These are phyloP conservation scores for Margaritispora aquatica DNA, from an alignment of 495 filamentous ascomycete genomes.

Conservation along the genomic window DNA sequence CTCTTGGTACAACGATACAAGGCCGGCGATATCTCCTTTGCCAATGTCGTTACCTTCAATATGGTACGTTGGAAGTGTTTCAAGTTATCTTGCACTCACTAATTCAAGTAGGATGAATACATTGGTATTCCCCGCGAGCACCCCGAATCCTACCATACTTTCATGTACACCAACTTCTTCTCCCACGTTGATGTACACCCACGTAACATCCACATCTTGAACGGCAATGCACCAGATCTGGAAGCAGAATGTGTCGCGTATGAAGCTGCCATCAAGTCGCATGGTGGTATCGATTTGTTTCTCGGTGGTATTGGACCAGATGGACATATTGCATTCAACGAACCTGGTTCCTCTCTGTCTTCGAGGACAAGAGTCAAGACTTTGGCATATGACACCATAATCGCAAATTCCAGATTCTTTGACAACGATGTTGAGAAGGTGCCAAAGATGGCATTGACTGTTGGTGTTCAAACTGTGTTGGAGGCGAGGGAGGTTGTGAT, in stretches of 20 bases:
- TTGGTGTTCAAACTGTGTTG: slow-evolving; percentile 81
- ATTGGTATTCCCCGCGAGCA: slow-evolving; percentile 76
- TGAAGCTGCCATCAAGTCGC: slow-evolving; percentile 68
- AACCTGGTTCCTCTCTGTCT: slow-evolving; percentile 74
- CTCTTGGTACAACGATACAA: slow-evolving; percentile 69
- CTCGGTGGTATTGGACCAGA: slow-evolving; percentile 80
- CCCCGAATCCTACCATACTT: slow-evolving; percentile 79
- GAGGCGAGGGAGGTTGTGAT: slow-evolving; percentile 79
- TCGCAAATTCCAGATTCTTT: slow-evolving; percentile 83
- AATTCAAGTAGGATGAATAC: slow-evolving; percentile 67
- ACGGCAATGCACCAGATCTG: slow-evolving; percentile 71
- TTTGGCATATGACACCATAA: slow-evolving; percentile 77
- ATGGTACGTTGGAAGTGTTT: slow-evolving; percentile 55
- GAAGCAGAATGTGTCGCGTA: slow-evolving; percentile 73
- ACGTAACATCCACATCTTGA: slow-evolving; percentile 77
- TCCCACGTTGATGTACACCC: slow-evolving; percentile 78
- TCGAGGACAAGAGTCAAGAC: slow-evolving; percentile 82
- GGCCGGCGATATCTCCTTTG: slow-evolving; percentile 73
- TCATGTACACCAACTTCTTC: slow-evolving; percentile 92
- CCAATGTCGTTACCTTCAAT: slow-evolving; percentile 86
- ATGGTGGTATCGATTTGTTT: slow-evolving; percentile 79
- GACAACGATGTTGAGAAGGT: slow-evolving; percentile 64
- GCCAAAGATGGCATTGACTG: slow-evolving; percentile 77
- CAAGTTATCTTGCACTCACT: background rate
- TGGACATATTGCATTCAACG: slow-evolving; percentile 87